phyloP scores from a whole-genome alignment of 108 stramenopile species.

The Poteriospumella lacustris region DNA sequence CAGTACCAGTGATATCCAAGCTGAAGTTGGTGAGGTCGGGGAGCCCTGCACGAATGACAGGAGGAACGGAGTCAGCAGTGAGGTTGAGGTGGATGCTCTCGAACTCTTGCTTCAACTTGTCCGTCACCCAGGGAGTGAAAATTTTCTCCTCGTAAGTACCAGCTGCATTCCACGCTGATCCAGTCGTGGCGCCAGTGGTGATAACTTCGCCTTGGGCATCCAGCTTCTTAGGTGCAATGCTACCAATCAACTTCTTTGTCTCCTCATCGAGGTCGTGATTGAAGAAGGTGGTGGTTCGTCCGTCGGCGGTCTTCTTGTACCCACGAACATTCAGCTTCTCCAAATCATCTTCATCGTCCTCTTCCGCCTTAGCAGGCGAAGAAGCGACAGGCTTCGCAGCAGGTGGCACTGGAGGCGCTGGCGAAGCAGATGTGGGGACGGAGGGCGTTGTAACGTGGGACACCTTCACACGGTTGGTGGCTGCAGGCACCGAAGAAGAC shows the following conservation, averaged over 20 bases:
- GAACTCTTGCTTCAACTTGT: neutral
- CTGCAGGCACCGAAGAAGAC: neutral
- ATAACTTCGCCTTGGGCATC: neutral
- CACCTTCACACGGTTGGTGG: too few relatives aligned
- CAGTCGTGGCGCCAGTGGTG: neutral
- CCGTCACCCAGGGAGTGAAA: slow-evolving; percentile 21
- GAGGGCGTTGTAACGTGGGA: neutral
- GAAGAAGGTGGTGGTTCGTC: slow-evolving; percentile 31
- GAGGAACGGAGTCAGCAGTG: neutral
- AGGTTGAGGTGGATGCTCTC: neutral
- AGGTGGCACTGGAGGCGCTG: neutral
- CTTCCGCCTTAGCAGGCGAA: neutral
- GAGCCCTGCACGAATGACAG: neutral
- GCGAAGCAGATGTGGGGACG: neutral
- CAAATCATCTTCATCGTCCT: slow-evolving; percentile 11
- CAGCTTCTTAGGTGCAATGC: slow-evolving; percentile 32
- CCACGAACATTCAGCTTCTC: slow-evolving; percentile 9
- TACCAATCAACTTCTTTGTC: slow-evolving; percentile 26
- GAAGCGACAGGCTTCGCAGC: neutral
- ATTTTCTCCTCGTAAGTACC: slow-evolving; percentile 26
- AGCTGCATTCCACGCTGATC: slow-evolving; percentile 29
- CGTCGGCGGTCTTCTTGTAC: slow-evolving; percentile 27
- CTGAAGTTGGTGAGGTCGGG: neutral
- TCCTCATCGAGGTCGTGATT: slow-evolving; percentile 32
- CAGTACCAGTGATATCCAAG: neutral